phyloP scores from a whole-genome alignment of 371 early-diverging fungal species.

The Apophysomyces elegans region DNA sequence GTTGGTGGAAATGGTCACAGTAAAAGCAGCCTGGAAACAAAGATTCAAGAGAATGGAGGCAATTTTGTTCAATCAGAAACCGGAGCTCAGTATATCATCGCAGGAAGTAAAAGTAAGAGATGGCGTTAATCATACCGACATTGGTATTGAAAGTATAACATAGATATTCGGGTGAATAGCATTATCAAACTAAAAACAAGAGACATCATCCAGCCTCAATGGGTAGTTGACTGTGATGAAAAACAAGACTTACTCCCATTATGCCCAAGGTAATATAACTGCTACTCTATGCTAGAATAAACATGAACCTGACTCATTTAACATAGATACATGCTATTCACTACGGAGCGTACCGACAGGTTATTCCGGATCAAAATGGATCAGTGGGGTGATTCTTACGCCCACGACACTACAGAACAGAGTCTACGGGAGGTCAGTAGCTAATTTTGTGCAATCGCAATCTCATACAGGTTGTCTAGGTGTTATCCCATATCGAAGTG shows the following conservation, averaged over 20 bases:
- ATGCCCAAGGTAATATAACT: constrained; percentile 54
- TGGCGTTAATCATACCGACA: not conserved
- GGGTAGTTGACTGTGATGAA: constrained; percentile 66
- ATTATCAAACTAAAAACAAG: constrained; percentile 45
- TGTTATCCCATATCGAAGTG: constrained; percentile 14
- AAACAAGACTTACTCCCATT: constrained; percentile 55
- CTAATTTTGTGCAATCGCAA: not conserved
- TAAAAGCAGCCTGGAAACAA: constrained; percentile 61
- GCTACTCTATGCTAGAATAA: not conserved
- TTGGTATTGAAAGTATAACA: not conserved
- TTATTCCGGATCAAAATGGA: constrained; percentile 62
- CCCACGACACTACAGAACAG: constrained; percentile 54
- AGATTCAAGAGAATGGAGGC: constrained; percentile 70
- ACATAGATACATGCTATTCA: constrained; percentile 62
- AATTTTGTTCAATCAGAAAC: constrained; percentile 58
- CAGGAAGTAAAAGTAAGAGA: constrained; percentile 53
- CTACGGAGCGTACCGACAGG: constrained; percentile 48
- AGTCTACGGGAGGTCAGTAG: constrained; percentile 56
- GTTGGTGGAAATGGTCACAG: constrained; percentile 39
- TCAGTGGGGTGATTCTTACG: constrained; percentile 69
- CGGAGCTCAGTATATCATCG: constrained; percentile 56
- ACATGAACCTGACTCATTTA: not conserved
- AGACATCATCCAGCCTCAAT: constrained; percentile 63
- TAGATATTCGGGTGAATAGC: constrained; percentile 53
- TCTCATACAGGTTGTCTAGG: constrained; percentile 16